Percentiles rank a stretch among this genome's conserved stretches.
These are phyloP conservation scores for Exophiala phaeomuriformis DNA, from an alignment of 2,329 filamentous ascomycete genomes.

Conservation along the genomic window DNA sequence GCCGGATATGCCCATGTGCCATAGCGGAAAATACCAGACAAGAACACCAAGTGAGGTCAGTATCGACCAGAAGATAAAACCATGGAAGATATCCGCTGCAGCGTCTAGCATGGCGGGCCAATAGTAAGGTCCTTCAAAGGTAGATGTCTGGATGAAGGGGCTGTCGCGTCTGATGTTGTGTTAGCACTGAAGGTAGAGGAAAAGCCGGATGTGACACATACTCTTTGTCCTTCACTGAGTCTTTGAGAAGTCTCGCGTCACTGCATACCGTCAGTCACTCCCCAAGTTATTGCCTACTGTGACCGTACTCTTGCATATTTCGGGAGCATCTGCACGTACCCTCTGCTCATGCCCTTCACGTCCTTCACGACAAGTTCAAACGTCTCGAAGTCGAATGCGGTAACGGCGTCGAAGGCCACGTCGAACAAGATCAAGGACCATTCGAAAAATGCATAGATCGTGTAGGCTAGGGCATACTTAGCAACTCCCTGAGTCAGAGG, in stretches of 20 bases:
- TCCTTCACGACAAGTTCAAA: constrained; percentile 86
- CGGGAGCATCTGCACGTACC: constrained; percentile 97
- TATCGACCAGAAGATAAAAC: constrained; percentile 95
- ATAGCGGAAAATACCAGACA: constrained; percentile 97
- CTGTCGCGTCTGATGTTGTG: constrained; percentile 60
- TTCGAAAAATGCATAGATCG: constrained; percentile 94
- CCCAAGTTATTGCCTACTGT: constrained; percentile 32
- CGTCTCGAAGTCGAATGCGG: constrained; percentile 79
- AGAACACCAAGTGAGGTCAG: constrained; percentile 80
- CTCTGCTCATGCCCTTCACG: constrained; percentile 83
- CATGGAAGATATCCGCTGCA: constrained; percentile 82
- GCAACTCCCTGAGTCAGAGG: background rate
- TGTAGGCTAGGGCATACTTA: constrained; percentile 63
- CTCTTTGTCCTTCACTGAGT: constrained; percentile 61
- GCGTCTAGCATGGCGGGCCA: constrained; percentile 71
- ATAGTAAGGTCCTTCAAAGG: constrained; percentile 62
- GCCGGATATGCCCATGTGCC: constrained; percentile 98
- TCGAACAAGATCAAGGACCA: constrained; percentile 93
- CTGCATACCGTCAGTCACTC: constrained; percentile 38
- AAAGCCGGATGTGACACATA: constrained; percentile 45
- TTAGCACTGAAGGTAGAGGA: constrained; percentile 29
- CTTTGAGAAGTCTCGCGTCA: constrained; percentile 42
- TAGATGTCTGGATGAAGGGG: constrained; percentile 55
- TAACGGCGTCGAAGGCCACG: constrained; percentile 92
- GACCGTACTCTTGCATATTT: constrained; percentile 62